Conservation (phyloP, 805 yeast species). For the Torulaspora maleeae region DNA sequence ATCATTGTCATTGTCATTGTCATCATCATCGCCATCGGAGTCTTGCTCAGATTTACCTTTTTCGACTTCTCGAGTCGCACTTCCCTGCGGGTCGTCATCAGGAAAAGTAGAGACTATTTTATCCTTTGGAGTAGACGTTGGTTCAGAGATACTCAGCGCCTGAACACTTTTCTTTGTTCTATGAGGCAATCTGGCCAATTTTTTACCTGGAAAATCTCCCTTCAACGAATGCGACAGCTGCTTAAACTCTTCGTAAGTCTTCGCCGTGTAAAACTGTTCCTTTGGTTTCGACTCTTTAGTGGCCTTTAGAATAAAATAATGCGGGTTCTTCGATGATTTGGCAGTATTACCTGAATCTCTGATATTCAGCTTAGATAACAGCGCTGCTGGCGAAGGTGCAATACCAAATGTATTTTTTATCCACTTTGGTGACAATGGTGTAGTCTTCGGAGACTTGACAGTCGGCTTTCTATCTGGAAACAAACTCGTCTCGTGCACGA, state of each 20-base stretch:
- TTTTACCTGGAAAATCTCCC: constrained; percentile 62
- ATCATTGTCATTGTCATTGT: neutral
- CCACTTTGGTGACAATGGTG: constrained; percentile 22
- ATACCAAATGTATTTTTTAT: constrained; percentile 28
- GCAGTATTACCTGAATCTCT: constrained; percentile 13
- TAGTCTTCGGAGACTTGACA: constrained; percentile 1
- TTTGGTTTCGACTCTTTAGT: constrained; percentile 33
- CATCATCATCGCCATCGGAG: constrained; percentile 1
- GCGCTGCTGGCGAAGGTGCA: constrained; percentile 19
- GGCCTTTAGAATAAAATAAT: constrained; percentile 48
- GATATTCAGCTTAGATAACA: constrained; percentile 30
- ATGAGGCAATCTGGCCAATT: constrained; percentile 54
- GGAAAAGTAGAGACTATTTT: constrained; percentile 17
- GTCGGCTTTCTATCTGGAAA: constrained; percentile 8
- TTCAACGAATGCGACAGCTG: constrained; percentile 50
- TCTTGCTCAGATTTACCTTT: neutral
- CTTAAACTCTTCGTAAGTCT: constrained; percentile 67
- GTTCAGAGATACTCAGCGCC: constrained; percentile 13
- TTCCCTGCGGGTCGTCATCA: constrained; percentile 9
- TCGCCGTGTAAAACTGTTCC: constrained; percentile 44
- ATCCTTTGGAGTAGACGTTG: constrained; percentile 19
- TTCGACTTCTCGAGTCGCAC: neutral
- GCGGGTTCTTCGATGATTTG: constrained; percentile 19
- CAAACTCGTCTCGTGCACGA: constrained; percentile 31
- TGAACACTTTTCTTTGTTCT: constrained; percentile 43